These are phyloP conservation scores for Plasmodium knowlesi DNA, from an alignment of 169 alveolate species.

Conservation along the genomic window DNA sequence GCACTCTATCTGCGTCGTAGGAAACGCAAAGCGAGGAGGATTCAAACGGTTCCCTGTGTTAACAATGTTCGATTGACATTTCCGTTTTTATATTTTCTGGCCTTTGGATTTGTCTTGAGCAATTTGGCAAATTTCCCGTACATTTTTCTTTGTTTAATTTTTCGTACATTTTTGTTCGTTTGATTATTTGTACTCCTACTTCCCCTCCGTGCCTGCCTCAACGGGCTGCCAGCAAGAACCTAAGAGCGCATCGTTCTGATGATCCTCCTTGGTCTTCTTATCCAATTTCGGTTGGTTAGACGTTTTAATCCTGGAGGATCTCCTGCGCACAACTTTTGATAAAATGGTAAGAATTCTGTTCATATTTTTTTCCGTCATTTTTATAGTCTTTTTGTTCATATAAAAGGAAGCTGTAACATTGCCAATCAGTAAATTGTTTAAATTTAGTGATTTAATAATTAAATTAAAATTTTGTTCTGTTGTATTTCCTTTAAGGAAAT, in stretches of 20 bases:
- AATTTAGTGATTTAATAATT: slow-evolving; percentile 30
- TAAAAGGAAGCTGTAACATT: slow-evolving; percentile 63
- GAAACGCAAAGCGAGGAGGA: background rate
- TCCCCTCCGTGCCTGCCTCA: background rate
- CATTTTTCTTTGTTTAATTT: background rate
- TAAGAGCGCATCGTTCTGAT: slow-evolving; percentile 34
- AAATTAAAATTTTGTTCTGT: slow-evolving; percentile 13
- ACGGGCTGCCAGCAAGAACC: slow-evolving; percentile 75
- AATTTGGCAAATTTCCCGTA: background rate
- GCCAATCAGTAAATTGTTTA: slow-evolving; percentile 21
- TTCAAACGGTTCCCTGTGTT: background rate
- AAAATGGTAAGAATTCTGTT: slow-evolving; percentile 20
- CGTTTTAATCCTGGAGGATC: slow-evolving; percentile 56
- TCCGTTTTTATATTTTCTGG: background rate
- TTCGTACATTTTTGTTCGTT: background rate
- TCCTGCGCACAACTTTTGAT: slow-evolving; percentile 30
- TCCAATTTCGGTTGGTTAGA: background rate
- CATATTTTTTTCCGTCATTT: slow-evolving; percentile 38
- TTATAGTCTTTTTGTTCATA: slow-evolving; percentile 55
- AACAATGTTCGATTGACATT: background rate
- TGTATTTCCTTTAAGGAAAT: slow-evolving; percentile 55
- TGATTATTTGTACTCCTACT: background rate
- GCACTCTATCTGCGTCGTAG: background rate
- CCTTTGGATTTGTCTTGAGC: background rate
- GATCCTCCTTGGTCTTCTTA: background rate